A percentile compares a stretch with the other conserved stretches of the same genome.
Evolutionary conservation across 2,329 filamentous ascomycete genomes (phyloP).

Genomic region (Aureobasidium sp.): DNA sequence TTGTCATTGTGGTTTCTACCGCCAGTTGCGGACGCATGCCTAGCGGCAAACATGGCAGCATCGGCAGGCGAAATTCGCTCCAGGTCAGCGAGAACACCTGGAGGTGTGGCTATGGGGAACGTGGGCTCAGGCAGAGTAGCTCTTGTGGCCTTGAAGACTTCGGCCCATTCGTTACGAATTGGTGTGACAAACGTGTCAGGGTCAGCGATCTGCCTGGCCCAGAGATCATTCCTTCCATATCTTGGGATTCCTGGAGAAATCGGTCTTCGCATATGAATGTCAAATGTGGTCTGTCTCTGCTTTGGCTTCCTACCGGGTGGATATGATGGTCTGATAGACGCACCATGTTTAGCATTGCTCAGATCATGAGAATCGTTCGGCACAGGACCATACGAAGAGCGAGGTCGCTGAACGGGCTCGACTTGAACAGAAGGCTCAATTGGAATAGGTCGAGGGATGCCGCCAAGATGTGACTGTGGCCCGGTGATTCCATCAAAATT

Average conservation of each 20-base stretch:
- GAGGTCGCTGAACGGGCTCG: background rate
- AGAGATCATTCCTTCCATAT: conserved; percentile 4
- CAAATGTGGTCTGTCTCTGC: background rate
- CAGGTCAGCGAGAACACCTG: background rate
- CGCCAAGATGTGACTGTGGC: background rate
- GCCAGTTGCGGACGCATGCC: no score
- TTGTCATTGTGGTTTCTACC: background rate
- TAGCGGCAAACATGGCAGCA: background rate
- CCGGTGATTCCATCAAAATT: background rate
- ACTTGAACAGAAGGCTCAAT: background rate
- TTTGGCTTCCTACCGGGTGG: background rate
- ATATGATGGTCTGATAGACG: background rate
- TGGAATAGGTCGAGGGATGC: background rate
- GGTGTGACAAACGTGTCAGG: background rate
- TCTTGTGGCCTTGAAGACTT: background rate
- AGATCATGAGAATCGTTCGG: background rate
- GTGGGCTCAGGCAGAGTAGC: background rate
- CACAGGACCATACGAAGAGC: background rate
- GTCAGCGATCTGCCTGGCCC: background rate
- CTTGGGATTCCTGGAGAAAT: background rate
- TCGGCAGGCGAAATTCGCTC: background rate
- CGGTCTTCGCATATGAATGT: background rate
- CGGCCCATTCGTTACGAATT: background rate
- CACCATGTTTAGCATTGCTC: background rate
- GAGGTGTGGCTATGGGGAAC: background rate